Percentiles rank a stretch among this genome's conserved stretches.
phyloP scores from a whole-genome alignment of 1,284 basidiomycete genomes.

The Apiotrichum montevideense region DNA sequence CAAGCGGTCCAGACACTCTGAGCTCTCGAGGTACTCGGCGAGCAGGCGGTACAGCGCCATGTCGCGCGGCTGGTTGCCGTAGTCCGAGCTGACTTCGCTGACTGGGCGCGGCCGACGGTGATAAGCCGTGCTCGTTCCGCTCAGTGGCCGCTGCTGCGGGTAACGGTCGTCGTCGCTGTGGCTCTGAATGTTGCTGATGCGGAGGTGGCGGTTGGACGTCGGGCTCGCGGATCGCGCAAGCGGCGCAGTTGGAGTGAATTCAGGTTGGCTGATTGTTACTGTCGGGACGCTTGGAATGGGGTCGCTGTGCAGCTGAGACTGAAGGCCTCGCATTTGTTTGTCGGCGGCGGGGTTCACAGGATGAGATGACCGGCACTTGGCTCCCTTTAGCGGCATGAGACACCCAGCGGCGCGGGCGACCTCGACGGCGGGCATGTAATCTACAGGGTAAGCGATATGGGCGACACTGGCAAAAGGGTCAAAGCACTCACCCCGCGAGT shows the following conservation, averaged over 20 bases:
- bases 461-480: background rate
- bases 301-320: background rate
- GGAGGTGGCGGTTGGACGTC: no score
- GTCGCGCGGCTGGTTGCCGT: background rate
- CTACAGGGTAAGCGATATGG: conserved; percentile 10
- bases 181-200: no score
- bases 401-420: conserved; percentile 32
- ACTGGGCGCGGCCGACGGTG: no score
- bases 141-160: no score
- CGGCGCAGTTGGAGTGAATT: no score
- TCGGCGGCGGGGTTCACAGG: background rate
- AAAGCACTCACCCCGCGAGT: conserved; percentile 29
- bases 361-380: conserved; percentile 8
- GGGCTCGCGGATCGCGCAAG: no score
- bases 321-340: background rate
- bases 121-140: no score
- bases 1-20: background rate
- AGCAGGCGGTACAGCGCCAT: background rate
- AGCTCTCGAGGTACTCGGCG: background rate
- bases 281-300: no score
- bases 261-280: no score
- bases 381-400: conserved; percentile 20
- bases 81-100: no score
- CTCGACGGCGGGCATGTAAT: conserved; percentile 46
- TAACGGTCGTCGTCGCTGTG: no score